Evolutionary conservation across 176 grass and related monocot species (phyloP).

Genomic region (Stipa capillata): DNA sequence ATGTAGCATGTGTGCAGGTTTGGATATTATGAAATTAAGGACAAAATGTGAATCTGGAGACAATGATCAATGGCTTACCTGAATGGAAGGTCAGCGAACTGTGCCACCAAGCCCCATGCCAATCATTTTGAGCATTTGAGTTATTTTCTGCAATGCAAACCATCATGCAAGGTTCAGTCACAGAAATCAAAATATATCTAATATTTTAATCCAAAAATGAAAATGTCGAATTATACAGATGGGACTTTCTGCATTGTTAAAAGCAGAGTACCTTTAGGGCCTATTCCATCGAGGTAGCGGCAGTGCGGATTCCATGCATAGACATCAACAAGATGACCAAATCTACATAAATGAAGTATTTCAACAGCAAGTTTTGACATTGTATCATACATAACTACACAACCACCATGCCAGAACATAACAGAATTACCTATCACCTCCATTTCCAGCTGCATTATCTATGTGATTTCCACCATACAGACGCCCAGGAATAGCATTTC

Average conservation of each 20-base stretch:
- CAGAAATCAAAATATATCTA: neutral
- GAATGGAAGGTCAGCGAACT: slow-evolving; percentile 68
- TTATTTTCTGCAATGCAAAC: slow-evolving; percentile 58
- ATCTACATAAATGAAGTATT: slow-evolving; percentile 33
- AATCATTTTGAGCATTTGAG: slow-evolving; percentile 95
- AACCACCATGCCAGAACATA: neutral
- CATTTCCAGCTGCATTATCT: slow-evolving; percentile 75
- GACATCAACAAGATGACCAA: slow-evolving; percentile 89
- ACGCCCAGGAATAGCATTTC: slow-evolving; percentile 96
- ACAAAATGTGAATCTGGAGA: neutral
- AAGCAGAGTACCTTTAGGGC: slow-evolving; percentile 61
- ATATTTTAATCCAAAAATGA: neutral
- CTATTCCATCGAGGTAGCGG: slow-evolving; percentile 71
- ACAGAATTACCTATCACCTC: slow-evolving; percentile 72
- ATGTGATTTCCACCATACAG: slow-evolving; percentile 90
- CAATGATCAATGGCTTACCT: slow-evolving; percentile 25
- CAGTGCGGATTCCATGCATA: slow-evolving; percentile 99
- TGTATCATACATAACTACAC: neutral
- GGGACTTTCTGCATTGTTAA: neutral
- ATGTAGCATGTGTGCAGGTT: neutral
- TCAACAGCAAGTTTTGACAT: neutral
- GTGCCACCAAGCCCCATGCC: slow-evolving; percentile 95
- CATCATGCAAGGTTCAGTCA: neutral
- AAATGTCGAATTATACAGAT: neutral
- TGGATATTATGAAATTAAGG: neutral